Evolutionary conservation across 2,329 filamentous ascomycete genomes (phyloP).

Genomic region (Aspergillus neotritici): DNA sequence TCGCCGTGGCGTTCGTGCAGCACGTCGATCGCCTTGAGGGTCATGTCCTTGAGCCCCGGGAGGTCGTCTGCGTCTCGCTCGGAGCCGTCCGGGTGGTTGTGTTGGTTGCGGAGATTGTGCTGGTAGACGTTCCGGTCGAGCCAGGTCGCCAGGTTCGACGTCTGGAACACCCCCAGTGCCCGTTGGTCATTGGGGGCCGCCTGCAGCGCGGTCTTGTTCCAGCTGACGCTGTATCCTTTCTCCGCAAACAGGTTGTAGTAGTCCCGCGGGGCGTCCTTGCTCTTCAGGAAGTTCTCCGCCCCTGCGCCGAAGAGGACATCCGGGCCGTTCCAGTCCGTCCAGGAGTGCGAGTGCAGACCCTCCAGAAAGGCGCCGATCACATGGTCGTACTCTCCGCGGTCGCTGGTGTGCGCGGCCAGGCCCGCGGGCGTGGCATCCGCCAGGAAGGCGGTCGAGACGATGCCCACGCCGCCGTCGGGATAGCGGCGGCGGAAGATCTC

Average conservation of each 20-base stretch:
- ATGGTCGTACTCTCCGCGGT: constrained; percentile 62
- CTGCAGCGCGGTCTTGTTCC: constrained; percentile 68
- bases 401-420: constrained; percentile 65
- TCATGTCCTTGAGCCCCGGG: constrained; percentile 84
- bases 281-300: constrained; percentile 71
- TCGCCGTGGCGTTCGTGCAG: constrained; percentile 60
- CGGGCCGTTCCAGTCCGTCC: constrained; percentile 67
- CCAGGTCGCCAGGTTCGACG: constrained; percentile 73
- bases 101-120: constrained; percentile 59
- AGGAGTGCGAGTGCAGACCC: constrained; percentile 72
- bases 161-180: constrained; percentile 72
- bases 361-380: constrained; percentile 72
- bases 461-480: constrained; percentile 52
- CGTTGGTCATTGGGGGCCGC: constrained; percentile 53
- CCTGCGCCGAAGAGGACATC: constrained; percentile 80
- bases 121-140: constrained; percentile 77
- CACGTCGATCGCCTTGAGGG: constrained; percentile 76
- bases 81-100: constrained; percentile 64
- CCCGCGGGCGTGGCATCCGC: constrained; percentile 77
- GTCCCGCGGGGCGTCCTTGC: constrained; percentile 49
- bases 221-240: constrained; percentile 64
- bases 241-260: constrained; percentile 67
- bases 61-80: constrained; percentile 63
- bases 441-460: constrained; percentile 70
- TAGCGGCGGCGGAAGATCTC: constrained; percentile 64